Evolutionary conservation across 2,329 filamentous ascomycete species (phyloP).

Genomic region (Aspergillus pseudotamarii): DNA sequence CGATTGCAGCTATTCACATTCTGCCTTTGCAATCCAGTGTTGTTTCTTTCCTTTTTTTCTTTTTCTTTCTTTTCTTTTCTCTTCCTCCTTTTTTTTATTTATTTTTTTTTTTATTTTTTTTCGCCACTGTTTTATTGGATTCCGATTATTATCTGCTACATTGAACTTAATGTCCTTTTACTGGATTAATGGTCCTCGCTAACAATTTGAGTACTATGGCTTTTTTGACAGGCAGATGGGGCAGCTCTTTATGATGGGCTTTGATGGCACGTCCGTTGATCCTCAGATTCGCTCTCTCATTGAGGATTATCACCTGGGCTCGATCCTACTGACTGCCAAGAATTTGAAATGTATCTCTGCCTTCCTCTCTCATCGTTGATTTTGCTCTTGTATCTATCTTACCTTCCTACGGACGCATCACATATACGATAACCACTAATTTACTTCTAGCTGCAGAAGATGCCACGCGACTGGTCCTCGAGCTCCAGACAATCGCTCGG

Average conservation of each 20-base stretch:
- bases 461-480: constrained; percentile 82
- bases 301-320: constrained; percentile 76
- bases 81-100: not conserved
- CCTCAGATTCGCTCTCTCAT: constrained; percentile 65
- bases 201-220: constrained; percentile 66
- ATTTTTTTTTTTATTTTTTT: constrained; percentile 32
- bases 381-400: not conserved
- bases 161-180: not conserved
- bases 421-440: constrained; percentile 31
- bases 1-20: constrained; percentile 1
- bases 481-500: constrained; percentile 89
- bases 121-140: not conserved
- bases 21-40: not conserved
- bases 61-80: not conserved
- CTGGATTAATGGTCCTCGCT: constrained; percentile 27
- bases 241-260: constrained; percentile 68
- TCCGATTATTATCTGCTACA: not conserved
- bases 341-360: constrained; percentile 62
- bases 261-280: constrained; percentile 65
- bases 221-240: constrained; percentile 63
- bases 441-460: constrained; percentile 75
- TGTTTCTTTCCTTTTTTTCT: not conserved
- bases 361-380: not conserved
- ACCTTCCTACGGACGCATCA: not conserved
- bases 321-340: constrained; percentile 70